Evolutionary conservation across 2,329 filamentous ascomycete species (phyloP), one percentile per base, ranked within the genome.

Genomic region (Trichoderma asperellum): DNA sequence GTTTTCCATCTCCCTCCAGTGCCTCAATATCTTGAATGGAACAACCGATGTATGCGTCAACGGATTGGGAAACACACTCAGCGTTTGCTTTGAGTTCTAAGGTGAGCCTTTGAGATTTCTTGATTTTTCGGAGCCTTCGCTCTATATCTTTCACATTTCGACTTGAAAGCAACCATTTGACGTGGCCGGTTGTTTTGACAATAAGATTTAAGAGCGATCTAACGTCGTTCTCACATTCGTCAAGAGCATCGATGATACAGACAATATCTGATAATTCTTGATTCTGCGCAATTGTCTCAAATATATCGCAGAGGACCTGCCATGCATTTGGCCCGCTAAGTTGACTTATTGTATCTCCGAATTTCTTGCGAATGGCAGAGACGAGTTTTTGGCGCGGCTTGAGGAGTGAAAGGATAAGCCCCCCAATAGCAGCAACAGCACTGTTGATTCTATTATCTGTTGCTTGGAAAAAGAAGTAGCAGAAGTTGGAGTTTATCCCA

Each of bases 281-380:
- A 61, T 83, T 79, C 11, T 77, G 70, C 12, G 86, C 81, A 6
- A 72, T 70, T 1, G 18, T 70, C 1, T 21, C 69, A 0, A 86
- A 77, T 7, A 85, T 80, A 0, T 77, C 68, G 0, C 72, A 75
- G 4, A 86, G 57, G 4, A 75, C 72, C 57, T 73, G 34, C 76
- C 78, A 82, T 1, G 77, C 76, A 75, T 82, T 82, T 0, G 55
- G 21, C 40, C 78, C 80, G 18, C 82, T 74, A 64, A 86, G 85
- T 0, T 81, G 71, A 0, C 81, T 70, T 1, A 60, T 5, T 14
- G 60, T 49, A 59, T 75, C 74, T 5, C 80, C 79, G 0, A 71
- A 72, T 4, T 70, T 10, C 5, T 82, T 74, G n/a, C 70, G 72
- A 0, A 84, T 5, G 70, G 83, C 73, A 1, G 70, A 73, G 2